phyloP scores from a whole-genome alignment of 2,329 filamentous ascomycete genomes.

The Phaeosphaeriaceae sp. region DNA sequence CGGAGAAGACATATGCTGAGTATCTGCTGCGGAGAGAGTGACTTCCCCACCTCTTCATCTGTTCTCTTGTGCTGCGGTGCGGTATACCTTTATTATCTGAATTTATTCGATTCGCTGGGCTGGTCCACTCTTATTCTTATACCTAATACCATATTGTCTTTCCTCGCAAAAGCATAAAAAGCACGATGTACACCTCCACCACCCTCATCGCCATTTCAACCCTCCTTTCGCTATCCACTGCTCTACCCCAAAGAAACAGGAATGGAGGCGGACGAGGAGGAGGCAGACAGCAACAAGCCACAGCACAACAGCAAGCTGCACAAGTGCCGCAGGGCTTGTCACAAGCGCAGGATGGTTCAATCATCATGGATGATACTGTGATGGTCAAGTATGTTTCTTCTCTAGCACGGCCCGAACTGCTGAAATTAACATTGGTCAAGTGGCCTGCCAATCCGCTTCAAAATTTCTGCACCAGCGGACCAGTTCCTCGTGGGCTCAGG shows the following conservation, averaged over 20 bases:
- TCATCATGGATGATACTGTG: constrained; percentile 63
- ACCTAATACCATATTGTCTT: neutral
- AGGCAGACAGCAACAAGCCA: constrained; percentile 22
- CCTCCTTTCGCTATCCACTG: constrained; percentile 29
- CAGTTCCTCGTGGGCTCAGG: constrained; percentile 60
- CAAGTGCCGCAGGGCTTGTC: constrained; percentile 45
- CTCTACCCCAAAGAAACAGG: constrained; percentile 32
- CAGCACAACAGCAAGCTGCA: constrained; percentile 44
- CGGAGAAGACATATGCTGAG: neutral
- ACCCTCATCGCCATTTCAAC: constrained; percentile 19
- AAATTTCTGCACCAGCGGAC: constrained; percentile 61
- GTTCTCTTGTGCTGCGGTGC: neutral
- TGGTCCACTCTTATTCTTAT: constrained; percentile 4
- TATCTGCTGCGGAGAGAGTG: neutral
- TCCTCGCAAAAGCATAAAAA: neutral
- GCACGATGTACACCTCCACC: constrained; percentile 16
- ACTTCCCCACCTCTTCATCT: neutral
- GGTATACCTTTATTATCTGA: neutral
- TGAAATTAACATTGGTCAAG: constrained; percentile 38
- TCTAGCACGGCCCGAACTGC: neutral
- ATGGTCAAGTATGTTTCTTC: constrained; percentile 56
- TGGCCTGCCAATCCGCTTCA: constrained; percentile 63
- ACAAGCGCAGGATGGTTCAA: constrained; percentile 61
- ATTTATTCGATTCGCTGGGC: neutral
- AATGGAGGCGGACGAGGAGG: constrained; percentile 9